These are phyloP conservation scores for Alternaria postmessia DNA, from an alignment of 2,329 filamentous ascomycete genomes.

Conservation along the genomic window DNA sequence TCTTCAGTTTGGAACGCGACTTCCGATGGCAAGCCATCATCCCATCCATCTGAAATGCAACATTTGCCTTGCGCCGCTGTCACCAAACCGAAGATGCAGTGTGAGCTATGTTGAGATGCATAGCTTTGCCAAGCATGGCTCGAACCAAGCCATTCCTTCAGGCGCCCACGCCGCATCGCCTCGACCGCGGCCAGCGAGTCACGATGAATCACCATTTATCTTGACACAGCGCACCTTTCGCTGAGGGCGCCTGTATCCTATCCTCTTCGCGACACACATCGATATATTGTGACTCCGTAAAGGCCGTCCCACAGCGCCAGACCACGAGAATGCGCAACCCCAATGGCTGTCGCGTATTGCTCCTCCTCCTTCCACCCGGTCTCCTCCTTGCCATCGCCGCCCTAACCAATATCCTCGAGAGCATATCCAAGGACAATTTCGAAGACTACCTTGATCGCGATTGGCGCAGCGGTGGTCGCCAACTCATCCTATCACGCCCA, in stretches of 20 bases:
- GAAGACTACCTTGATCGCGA: slow-evolving; percentile 18
- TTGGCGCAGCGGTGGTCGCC: slow-evolving; percentile 18
- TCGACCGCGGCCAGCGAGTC: background rate
- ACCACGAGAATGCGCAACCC: slow-evolving; percentile 28
- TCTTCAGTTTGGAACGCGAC: background rate
- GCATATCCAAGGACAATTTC: slow-evolving; percentile 31
- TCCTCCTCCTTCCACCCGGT: slow-evolving; percentile 32
- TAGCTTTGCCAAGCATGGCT: slow-evolving; percentile 4
- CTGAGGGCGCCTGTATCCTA: background rate
- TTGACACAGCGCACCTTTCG: background rate
- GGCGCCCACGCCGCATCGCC: slow-evolving; percentile 1
- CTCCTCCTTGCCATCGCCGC: slow-evolving; percentile 34
- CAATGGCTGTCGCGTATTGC: slow-evolving; percentile 30
- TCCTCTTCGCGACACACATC: background rate
- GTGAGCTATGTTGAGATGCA: background rate
- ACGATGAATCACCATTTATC: background rate
- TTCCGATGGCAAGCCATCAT: background rate
- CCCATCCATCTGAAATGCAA: background rate
- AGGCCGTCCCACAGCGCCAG: background rate
- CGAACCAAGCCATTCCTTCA: background rate
- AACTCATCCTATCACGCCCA: slow-evolving; percentile 23
- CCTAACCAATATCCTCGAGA: slow-evolving; percentile 37
- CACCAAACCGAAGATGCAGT: background rate
- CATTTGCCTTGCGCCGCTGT: background rate
- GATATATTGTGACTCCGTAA: background rate